A percentile compares a stretch with the other conserved stretches of the same genome.
Conservation (phyloP, 2,329 filamentous ascomycete species). For the Pestalotiopsis sp. region DNA sequence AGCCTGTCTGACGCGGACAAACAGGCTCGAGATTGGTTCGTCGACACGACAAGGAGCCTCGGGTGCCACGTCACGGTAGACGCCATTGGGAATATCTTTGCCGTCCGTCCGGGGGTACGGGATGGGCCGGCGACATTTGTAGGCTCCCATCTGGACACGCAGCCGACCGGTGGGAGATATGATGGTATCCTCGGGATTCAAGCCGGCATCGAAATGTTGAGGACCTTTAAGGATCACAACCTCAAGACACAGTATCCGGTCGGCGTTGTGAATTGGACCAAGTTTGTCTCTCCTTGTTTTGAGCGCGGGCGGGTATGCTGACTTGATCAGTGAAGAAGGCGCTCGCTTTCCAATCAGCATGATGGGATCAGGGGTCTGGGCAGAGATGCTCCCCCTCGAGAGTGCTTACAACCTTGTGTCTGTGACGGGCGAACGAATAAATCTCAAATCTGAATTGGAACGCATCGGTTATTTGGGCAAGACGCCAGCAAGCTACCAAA, state of each 20-base stretch:
- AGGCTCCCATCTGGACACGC: constrained; percentile 71
- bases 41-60: constrained; percentile 60
- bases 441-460: constrained; percentile 69
- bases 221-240: constrained; percentile 66
- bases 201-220: constrained; percentile 74
- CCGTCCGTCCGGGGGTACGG: constrained; percentile 64
- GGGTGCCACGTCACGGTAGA: constrained; percentile 72
- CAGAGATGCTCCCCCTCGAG: constrained; percentile 65
- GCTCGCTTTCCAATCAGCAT: constrained; percentile 78
- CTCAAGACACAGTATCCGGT: constrained; percentile 72
- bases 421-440: constrained; percentile 61
- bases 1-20: constrained; percentile 73
- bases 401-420: constrained; percentile 63
- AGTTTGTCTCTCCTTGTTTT: constrained; percentile 34
- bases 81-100: constrained; percentile 81
- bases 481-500: constrained; percentile 56
- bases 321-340: constrained; percentile 69
- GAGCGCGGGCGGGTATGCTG: background rate
- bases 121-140: constrained; percentile 67
- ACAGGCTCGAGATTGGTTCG: constrained; percentile 75
- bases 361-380: constrained; percentile 77
- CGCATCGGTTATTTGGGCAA: constrained; percentile 72
- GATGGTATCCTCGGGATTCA: constrained; percentile 78
- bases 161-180: constrained; percentile 68
- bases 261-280: constrained; percentile 79